These are phyloP conservation scores for Crithidia brevicula DNA, from an alignment of 208 protist species.

Conservation along the genomic window DNA sequence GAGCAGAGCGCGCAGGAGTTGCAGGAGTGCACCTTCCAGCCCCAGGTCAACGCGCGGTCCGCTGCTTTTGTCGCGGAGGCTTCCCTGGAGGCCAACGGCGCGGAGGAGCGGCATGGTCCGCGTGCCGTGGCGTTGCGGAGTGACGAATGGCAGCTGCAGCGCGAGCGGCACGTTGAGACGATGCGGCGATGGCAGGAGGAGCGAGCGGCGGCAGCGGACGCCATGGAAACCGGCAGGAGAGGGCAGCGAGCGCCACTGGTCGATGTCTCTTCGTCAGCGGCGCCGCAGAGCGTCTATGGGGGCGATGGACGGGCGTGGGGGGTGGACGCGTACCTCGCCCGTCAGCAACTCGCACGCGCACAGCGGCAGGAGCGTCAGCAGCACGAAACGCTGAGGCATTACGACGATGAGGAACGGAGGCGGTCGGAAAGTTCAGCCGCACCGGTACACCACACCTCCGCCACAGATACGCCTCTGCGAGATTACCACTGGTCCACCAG, in stretches of 20 bases:
- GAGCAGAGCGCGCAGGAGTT: conserved; percentile 41
- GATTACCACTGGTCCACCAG: background rate
- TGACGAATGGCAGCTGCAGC: conserved; percentile 45
- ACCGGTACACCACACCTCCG: background rate
- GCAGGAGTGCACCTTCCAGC: conserved; percentile 64
- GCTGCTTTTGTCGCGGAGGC: background rate
- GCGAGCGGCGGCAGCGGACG: conserved; percentile 35
- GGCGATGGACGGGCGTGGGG: conserved; percentile 28
- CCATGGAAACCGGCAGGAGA: conserved; percentile 17
- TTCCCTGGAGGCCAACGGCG: background rate
- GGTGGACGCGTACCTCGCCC: conserved; percentile 19
- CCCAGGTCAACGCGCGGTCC: conserved; percentile 13
- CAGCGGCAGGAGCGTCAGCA: conserved; percentile 13
- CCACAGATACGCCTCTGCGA: background rate
- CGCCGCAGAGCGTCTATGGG: conserved; percentile 21
- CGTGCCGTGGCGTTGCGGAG: conserved; percentile 41
- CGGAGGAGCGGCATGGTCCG: background rate
- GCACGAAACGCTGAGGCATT: background rate
- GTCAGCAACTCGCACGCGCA: conserved; percentile 25
- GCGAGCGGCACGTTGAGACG: conserved; percentile 44
- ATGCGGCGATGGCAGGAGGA: conserved; percentile 42
- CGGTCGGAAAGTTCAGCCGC: background rate
- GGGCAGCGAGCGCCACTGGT: conserved; percentile 3
- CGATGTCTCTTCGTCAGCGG: background rate
- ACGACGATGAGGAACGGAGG: background rate